Conservation (phyloP, 352 stramenopile genomes). For the Chrysophaeum taylorii region DNA sequence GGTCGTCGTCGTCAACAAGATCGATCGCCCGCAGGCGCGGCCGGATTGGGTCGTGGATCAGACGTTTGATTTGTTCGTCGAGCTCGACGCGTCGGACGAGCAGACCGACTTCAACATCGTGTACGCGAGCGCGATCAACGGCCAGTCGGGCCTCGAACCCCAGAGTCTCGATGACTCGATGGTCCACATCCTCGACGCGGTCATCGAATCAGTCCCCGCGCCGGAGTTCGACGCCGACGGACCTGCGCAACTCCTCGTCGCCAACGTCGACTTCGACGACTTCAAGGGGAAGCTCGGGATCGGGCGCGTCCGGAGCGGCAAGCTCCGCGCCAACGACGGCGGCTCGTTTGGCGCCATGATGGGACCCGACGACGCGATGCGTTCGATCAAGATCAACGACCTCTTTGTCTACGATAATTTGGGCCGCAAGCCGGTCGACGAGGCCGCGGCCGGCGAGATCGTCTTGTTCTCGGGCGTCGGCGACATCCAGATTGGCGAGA, state of each 20-base stretch:
- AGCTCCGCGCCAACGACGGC: conserved; percentile 44
- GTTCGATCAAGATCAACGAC: conserved; percentile 22
- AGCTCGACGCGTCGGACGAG: conserved; percentile 85
- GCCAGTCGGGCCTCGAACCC: conserved; percentile 76
- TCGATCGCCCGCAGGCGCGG: conserved; percentile 86
- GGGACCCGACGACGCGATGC: conserved; percentile 5
- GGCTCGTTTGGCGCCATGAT: conserved; percentile 21
- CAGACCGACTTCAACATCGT: conserved; percentile 96
- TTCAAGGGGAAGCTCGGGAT: conserved; percentile 96
- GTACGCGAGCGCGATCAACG: conserved; percentile 90
- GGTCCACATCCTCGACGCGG: conserved; percentile 88
- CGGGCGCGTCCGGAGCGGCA: conserved; percentile 80
- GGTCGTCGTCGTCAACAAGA: conserved; percentile 98
- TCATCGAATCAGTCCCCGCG: conserved; percentile 78
- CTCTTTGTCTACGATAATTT: conserved; percentile 74
- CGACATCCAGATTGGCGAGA: conserved; percentile 68
- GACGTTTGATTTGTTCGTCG: conserved; percentile 87
- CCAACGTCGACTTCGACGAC: conserved; percentile 89
- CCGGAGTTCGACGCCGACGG: conserved; percentile 61
- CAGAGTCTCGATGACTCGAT: conserved; percentile 66
- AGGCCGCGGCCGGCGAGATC: conserved; percentile 86
- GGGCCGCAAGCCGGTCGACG: conserved; percentile 63
- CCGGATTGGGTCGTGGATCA: conserved; percentile 86
- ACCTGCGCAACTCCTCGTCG: conserved; percentile 76
- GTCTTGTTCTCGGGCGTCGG: conserved; percentile 86